Conservation (phyloP, 345 rosid species). For the Brassica incana region DNA sequence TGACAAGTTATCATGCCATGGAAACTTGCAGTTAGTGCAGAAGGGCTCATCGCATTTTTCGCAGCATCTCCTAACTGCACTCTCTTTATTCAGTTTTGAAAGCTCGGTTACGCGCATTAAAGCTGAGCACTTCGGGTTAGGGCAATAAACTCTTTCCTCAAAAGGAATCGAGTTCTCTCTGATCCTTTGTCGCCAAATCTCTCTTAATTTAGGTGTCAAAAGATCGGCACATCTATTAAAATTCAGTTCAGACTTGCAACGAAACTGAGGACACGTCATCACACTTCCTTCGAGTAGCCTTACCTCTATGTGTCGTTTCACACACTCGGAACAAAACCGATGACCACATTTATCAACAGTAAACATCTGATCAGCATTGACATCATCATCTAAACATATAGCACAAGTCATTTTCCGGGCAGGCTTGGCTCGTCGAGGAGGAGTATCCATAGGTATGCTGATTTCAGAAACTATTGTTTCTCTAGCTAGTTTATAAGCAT, state of each 20-base stretch:
- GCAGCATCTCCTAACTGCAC: conserved; percentile 36
- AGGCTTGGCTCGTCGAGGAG: conserved; percentile 13
- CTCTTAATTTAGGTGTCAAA: conserved; percentile 53
- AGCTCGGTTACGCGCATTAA: conserved; percentile 18
- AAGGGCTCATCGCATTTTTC: background rate
- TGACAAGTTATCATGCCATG: conserved; percentile 39
- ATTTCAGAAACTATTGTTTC: conserved; percentile 59
- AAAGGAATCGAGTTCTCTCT: conserved; percentile 58
- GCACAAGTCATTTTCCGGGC: conserved; percentile 32
- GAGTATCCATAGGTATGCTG: conserved; percentile 1
- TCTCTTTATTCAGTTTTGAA: conserved; percentile 25
- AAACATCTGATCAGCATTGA: conserved; percentile 47
- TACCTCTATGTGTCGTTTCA: conserved; percentile 60
- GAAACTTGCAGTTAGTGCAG: background rate
- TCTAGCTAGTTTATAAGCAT: conserved; percentile 49
- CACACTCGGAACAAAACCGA: conserved; percentile 60
- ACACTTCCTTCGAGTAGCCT: conserved; percentile 24
- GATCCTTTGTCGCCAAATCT: conserved; percentile 44
- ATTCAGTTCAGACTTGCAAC: conserved; percentile 51
- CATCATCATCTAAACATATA: conserved; percentile 53
- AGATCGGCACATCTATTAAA: conserved; percentile 48
- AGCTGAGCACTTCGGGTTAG: conserved; percentile 9
- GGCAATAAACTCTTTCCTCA: conserved; percentile 31
- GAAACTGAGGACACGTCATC: conserved; percentile 61
- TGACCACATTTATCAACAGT: conserved; percentile 57